These are phyloP conservation scores for Sporisorium exsertum DNA, from an alignment of 1,284 basidiomycete species.

Conservation along the genomic window DNA sequence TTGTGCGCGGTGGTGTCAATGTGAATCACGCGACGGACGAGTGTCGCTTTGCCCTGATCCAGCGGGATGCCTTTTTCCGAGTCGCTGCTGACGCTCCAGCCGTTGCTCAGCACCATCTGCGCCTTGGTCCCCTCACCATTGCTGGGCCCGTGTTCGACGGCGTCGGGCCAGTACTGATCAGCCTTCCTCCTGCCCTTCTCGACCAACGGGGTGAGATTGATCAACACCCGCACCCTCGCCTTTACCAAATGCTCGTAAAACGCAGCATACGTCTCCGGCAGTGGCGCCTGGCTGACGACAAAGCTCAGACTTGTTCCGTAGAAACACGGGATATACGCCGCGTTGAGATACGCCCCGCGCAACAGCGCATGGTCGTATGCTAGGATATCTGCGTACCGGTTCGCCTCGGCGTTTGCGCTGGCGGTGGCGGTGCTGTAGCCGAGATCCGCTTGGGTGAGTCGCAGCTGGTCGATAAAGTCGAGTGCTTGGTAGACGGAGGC, in stretches of 20 bases:
- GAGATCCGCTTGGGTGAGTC: conserved; percentile 20
- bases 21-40: conserved; percentile 22
- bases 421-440: conserved; percentile 24
- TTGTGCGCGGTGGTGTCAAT: conserved; percentile 7
- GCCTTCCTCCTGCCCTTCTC: conserved; percentile 60
- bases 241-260: conserved; percentile 74
- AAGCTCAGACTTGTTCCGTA: conserved; percentile 72
- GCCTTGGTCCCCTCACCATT: too few relatives aligned
- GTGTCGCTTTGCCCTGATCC: conserved; percentile 24
- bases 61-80: conserved; percentile 10
- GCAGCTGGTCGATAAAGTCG: conserved; percentile 32
- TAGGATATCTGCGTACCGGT: conserved; percentile 45
- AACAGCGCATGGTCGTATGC: conserved; percentile 57
- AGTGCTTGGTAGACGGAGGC: conserved; percentile 25
- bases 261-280: conserved; percentile 87
- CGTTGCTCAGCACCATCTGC: conserved; percentile 24
- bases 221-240: conserved; percentile 42
- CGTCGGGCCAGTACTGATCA: conserved; percentile 62
- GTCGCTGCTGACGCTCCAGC: conserved; percentile 11
- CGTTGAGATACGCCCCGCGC: conserved; percentile 58
- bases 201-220: conserved; percentile 65
- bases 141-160: too few relatives aligned
- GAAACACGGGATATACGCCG: conserved; percentile 55
- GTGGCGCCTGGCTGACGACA: conserved; percentile 94
- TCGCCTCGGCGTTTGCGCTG: conserved; percentile 10